Evolutionary conservation across 1,139 yeast genomes (phyloP).

Genomic region (Yamadazyma taylorii): DNA sequence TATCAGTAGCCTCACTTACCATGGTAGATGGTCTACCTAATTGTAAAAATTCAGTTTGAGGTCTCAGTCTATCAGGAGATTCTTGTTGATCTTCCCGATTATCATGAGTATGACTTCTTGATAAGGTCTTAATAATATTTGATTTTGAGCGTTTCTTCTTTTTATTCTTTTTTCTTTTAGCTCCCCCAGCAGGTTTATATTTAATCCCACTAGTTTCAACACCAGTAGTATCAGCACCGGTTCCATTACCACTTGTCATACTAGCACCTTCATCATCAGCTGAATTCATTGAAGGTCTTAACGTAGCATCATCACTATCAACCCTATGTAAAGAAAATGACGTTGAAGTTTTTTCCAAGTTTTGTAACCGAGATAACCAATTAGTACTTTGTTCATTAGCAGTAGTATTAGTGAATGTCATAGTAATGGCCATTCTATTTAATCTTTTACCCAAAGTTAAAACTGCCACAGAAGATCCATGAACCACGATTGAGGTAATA

Average conservation of each 20-base stretch:
- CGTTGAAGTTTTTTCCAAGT: slow-evolving; percentile 67
- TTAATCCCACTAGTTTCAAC: slow-evolving; percentile 67
- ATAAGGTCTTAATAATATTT: slow-evolving; percentile 32
- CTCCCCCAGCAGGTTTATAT: slow-evolving; percentile 82
- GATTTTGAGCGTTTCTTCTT: slow-evolving; percentile 32
- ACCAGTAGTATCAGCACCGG: slow-evolving; percentile 24
- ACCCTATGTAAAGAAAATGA: slow-evolving; percentile 80
- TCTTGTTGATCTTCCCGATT: slow-evolving; percentile 20
- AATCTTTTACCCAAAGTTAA: slow-evolving; percentile 84
- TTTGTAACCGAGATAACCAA: slow-evolving; percentile 89
- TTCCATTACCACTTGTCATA: slow-evolving; percentile 9
- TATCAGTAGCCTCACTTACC: slow-evolving; percentile 4
- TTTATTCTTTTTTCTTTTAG: slow-evolving; percentile 48
- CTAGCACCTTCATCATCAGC: background rate
- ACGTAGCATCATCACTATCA: slow-evolving; percentile 53
- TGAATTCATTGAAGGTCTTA: slow-evolving; percentile 5
- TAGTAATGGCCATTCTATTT: slow-evolving; percentile 89
- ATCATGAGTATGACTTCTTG: slow-evolving; percentile 27
- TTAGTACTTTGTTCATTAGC: slow-evolving; percentile 57
- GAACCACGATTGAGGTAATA: slow-evolving; percentile 84
- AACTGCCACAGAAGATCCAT: slow-evolving; percentile 96
- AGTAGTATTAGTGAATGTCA: slow-evolving; percentile 75
- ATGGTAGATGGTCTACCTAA: slow-evolving; percentile 33
- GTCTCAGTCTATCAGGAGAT: slow-evolving; percentile 34
- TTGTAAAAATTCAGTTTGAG: slow-evolving; percentile 43